Base-by-base conservation (phyloP, 805 yeast species). In the Huiozyma naganishii region DNA sequence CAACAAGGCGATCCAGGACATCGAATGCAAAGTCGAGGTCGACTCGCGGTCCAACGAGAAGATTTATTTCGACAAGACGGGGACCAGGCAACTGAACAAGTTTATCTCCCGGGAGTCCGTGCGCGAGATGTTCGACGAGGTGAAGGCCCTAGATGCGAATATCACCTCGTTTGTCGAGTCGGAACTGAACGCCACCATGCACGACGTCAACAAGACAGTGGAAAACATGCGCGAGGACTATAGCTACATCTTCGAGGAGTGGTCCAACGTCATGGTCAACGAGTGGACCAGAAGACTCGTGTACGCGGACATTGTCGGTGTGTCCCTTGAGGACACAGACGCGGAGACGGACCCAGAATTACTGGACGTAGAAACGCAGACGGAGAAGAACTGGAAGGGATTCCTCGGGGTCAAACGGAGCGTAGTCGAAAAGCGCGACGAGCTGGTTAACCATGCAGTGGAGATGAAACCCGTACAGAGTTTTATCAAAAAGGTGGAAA, bases 221-320 rank as follows among this genome's bases (percentile, higher is more conserved):
- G 64, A 68, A 29, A 53, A 55, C 1, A 60, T 68, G 32, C 70
- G 75, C 53, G 57, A 64, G 17, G 58, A 65, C 17, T 71, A 80
- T 33, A 69, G 82, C 42, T 89, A 83, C 49, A 71, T 80, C 0
- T 72, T 79, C 56, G 89, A 83, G 58, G 83, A 83, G 48, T 83
- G 83, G 68, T 79, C 81, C 6, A 88, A 82, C 43, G 73, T 77
- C 6, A 70, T 83, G 29, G 70, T 82, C 43, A 71, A 66, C 50
- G 86, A 81, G 51, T 82, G 80, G 64, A 73, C 83, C 6, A 73
- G 74, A 42, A 72, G 76, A 45, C 70, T 83, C 55, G 72, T 79
- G 41, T 64, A 66, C 17, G 52, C 55, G 3, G 66, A 61, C 36
- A 58, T 60, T 12, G 55, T 58, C 7, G 58, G 54, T 32, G 36